Conservation (phyloP, 805 yeast species). For the Wickerhamiella cacticola region DNA sequence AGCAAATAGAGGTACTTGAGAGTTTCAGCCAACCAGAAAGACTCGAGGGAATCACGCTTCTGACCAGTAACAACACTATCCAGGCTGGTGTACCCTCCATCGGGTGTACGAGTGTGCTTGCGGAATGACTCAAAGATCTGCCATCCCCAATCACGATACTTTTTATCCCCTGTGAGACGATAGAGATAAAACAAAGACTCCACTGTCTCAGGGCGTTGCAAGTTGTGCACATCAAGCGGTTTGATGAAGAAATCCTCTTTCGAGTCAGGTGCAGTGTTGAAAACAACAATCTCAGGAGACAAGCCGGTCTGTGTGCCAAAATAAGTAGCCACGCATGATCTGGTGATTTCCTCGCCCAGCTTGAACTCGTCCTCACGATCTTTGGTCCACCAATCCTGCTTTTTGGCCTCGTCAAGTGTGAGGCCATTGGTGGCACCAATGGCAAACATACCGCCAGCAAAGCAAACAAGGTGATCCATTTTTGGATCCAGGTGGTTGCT, state of each 20-base stretch:
- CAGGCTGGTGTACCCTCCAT: slow-evolving; percentile 31
- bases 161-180: slow-evolving; percentile 46
- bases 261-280: slow-evolving; percentile 42
- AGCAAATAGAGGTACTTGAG: slow-evolving; percentile 44
- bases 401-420: slow-evolving; percentile 26
- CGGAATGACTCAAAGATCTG: slow-evolving; percentile 33
- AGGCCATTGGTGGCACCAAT: slow-evolving; percentile 32
- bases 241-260: slow-evolving; percentile 30
- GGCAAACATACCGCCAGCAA: slow-evolving; percentile 43
- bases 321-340: slow-evolving; percentile 33
- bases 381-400: slow-evolving; percentile 23
- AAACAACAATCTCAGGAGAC: slow-evolving; percentile 79
- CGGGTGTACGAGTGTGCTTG: slow-evolving; percentile 21
- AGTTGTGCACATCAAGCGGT: slow-evolving; percentile 62
- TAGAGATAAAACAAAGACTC: slow-evolving; percentile 50
- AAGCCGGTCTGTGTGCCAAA: slow-evolving; percentile 58
- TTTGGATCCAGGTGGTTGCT: slow-evolving; percentile 23
- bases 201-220: slow-evolving; percentile 60
- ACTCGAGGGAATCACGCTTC: slow-evolving; percentile 33
- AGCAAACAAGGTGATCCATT: slow-evolving; percentile 40
- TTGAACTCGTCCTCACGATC: slow-evolving; percentile 34
- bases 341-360: slow-evolving; percentile 31
- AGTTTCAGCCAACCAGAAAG: slow-evolving; percentile 49
- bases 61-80: slow-evolving; percentile 31
- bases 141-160: slow-evolving; percentile 48